Base-by-base conservation (phyloP, 2,329 filamentous ascomycete genomes). In the Xylariaceae sp. region DNA sequence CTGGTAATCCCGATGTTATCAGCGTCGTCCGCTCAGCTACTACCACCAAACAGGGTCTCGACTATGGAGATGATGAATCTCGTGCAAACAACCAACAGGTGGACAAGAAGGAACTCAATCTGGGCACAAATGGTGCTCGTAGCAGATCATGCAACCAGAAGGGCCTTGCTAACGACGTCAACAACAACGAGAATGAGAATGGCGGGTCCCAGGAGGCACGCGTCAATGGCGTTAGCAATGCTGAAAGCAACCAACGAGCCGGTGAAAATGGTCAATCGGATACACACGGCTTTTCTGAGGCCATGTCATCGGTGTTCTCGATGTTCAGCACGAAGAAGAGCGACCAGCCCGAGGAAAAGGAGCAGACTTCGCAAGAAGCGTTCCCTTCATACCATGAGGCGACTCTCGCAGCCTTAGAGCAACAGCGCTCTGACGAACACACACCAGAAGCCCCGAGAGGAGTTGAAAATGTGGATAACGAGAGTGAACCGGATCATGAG, bases 11-110 rank as follows among this genome's bases (percentile, higher is more conserved):
- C 0, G 60, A 56, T 5, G 61, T 69, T 14, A 59, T 60, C 3
- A 56, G 62, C 13, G 56, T 71, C 10, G 54, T 71, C 11, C 60
- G 61, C 2, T 58, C 58, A 34, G 62, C 64, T 9, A 61, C 62
- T 12, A 60, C 47, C 43, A 62, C 61, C n/a, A 59, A 60, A 10
- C 65, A 67, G 45, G 66, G 51, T 28, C 62, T 67, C 16, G 61
- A 54, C 46, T 66, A 68, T 36, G 34, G 34, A 14, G 66, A 66
- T 11, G 65, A 66, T 9, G 61, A 63, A 43, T 28, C 28, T 31
- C 18, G 10, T 16, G 43, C 22, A 33, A 45, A 51, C 51, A 18
- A n/a, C 10, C 31, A 42, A 42, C 43, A 45, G 3, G 22, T 5
- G 11, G 10, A 49, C 13, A 28, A 47, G 6, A 28, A 31, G 4